Percentiles rank a stretch among this genome's conserved stretches.
Conservation (phyloP, 768 basidiomycete genomes). For the Cyclocybe cylindracea region DNA sequence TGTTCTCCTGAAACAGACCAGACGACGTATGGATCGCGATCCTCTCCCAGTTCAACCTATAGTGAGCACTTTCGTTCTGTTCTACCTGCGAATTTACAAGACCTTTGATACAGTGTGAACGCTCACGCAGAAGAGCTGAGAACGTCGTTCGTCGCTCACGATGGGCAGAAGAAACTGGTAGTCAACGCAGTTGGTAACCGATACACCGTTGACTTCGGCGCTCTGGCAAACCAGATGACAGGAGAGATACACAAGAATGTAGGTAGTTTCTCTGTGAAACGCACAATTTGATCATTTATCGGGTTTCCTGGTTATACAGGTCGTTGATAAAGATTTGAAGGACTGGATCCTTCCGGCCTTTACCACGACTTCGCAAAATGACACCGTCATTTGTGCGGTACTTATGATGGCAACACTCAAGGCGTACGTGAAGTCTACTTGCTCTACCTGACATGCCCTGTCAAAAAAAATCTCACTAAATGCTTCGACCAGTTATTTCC, state of each 20-base stretch:
- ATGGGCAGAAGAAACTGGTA: constrained; percentile 30
- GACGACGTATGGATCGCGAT: constrained; percentile 50
- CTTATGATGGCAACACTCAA: constrained; percentile 19
- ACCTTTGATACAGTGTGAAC: constrained; percentile 22
- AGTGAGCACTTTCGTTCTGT: constrained; percentile 10
- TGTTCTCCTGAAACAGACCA: constrained; percentile 20
- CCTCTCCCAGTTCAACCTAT: constrained; percentile 35
- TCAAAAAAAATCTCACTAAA: not conserved
- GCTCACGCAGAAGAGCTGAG: constrained; percentile 36
- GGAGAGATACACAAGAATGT: constrained; percentile 24
- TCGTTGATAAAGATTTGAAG: constrained; percentile 16
- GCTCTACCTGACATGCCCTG: too few relatives aligned
- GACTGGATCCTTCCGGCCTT: constrained; percentile 18
- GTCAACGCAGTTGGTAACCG: constrained; percentile 17
- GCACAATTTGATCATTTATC: not conserved
- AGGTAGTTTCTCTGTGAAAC: not conserved
- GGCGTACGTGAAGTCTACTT: constrained; percentile 3
- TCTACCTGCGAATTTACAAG: constrained; percentile 9
- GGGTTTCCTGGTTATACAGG: not conserved
- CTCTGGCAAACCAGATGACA: constrained; percentile 27
- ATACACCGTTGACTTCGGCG: constrained; percentile 29
- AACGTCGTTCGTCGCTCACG: constrained; percentile 24
- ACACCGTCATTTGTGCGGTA: constrained; percentile 16
- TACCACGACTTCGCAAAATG: constrained; percentile 15
- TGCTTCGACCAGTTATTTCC: constrained; percentile 14